Conservation (phyloP, 2,329 filamentous ascomycete genomes). For the Colletotrichum trifolii region DNA sequence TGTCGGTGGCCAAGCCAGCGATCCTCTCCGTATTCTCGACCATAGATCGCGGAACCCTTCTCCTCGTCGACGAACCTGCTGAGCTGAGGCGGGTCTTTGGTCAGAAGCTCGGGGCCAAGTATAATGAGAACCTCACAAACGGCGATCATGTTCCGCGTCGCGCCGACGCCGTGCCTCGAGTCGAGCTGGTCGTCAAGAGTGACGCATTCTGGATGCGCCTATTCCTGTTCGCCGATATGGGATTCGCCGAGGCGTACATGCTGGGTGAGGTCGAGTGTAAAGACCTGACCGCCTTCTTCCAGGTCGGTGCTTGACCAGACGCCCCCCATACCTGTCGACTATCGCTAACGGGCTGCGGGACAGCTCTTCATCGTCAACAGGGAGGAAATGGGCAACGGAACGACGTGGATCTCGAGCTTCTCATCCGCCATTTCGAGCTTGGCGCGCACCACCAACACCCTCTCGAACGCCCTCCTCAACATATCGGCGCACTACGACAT, state of each 20-base stretch:
- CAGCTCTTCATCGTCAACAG: conserved; percentile 78
- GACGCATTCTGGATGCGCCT: conserved; percentile 78
- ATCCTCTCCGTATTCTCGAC: conserved; percentile 58
- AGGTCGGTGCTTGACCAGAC: conserved; percentile 54
- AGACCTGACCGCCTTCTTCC: conserved; percentile 76
- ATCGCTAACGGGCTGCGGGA: neutral
- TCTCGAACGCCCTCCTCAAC: conserved; percentile 71
- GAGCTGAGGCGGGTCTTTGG: conserved; percentile 57
- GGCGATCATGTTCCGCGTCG: conserved; percentile 44
- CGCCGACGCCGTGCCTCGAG: conserved; percentile 50
- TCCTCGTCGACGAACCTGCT: conserved; percentile 59
- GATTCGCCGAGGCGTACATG: conserved; percentile 80
- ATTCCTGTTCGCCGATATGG: conserved; percentile 79
- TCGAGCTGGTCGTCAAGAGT: conserved; percentile 70
- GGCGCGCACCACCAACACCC: conserved; percentile 66
- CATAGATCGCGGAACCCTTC: conserved; percentile 60
- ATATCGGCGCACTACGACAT: conserved; percentile 81
- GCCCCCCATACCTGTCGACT: neutral
- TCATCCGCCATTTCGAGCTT: conserved; percentile 68
- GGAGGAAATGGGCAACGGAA: conserved; percentile 71
- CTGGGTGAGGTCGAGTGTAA: conserved; percentile 75
- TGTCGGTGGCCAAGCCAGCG: conserved; percentile 58
- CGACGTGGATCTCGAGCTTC: conserved; percentile 69
- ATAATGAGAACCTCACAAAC: conserved; percentile 50
- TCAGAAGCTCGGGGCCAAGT: conserved; percentile 54